Percentiles rank a stretch among this genome's conserved stretches.
Evolutionary conservation across 148 eudicot genomes (phyloP).

Genomic region (Silene uniflora): DNA sequence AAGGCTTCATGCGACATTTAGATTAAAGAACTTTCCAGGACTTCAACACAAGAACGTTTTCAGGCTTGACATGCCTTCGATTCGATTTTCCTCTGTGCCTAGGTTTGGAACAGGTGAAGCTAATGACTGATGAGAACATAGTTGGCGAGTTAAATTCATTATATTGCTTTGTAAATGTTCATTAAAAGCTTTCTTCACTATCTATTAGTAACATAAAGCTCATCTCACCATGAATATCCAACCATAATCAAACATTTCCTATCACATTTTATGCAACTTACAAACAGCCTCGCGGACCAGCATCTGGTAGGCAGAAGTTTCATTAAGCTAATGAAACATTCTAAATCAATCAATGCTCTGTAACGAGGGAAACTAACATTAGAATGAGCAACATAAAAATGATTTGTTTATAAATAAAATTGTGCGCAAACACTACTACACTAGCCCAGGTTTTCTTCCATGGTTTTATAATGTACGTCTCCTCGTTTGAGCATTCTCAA

Average conservation of each 20-base stretch:
- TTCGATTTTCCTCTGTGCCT: neutral
- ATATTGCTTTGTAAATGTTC: neutral
- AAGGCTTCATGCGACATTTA: neutral
- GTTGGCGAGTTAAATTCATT: neutral
- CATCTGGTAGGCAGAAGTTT: neutral
- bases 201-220: neutral
- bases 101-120: neutral
- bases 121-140: neutral
- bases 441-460: no score
- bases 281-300: neutral
- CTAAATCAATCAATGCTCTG: no score
- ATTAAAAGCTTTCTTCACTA: neutral
- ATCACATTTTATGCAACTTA: neutral
- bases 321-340: neutral
- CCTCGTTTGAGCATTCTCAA: no score
- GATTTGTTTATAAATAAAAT: no score
- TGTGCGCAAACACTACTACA: no score
- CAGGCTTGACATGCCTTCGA: neutral
- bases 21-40: neutral
- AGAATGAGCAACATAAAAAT: no score
- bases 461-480: no score
- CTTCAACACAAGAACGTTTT: neutral
- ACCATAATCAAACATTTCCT: neutral
- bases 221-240: neutral
- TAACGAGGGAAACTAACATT: no score